A percentile compares a stretch with the other conserved stretches of the same genome.
Evolutionary conservation across 306 rosid species (phyloP).

Genomic region (Astragalus glycyphyllos): DNA sequence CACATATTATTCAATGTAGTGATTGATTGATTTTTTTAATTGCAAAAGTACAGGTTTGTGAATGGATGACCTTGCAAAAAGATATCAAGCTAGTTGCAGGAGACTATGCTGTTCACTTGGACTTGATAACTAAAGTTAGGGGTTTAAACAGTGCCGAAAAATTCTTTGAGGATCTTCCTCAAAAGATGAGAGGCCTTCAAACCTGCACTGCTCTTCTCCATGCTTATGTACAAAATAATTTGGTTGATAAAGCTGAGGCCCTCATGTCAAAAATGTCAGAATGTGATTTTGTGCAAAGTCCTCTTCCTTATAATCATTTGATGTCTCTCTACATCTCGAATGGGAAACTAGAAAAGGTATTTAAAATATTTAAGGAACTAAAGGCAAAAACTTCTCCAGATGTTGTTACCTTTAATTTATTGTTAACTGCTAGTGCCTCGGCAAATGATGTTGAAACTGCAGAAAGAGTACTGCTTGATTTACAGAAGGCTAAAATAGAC

Average conservation of each 20-base stretch:
- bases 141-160: slow-evolving; percentile 85
- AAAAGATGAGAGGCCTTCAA: slow-evolving; percentile 51
- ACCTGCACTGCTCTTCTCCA: slow-evolving; percentile 82
- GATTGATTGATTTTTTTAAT: slow-evolving; percentile 27
- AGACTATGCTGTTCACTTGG: slow-evolving; percentile 91
- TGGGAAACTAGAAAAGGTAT: slow-evolving; percentile 73
- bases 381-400: slow-evolving; percentile 67
- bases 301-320: slow-evolving; percentile 88
- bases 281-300: slow-evolving; percentile 62
- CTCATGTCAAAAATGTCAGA: slow-evolving; percentile 82
- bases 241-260: slow-evolving; percentile 75
- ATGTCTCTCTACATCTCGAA: slow-evolving; percentile 69
- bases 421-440: slow-evolving; percentile 66
- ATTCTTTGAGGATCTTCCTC: slow-evolving; percentile 91
- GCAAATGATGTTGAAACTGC: slow-evolving; percentile 73
- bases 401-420: slow-evolving; percentile 74
- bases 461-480: slow-evolving; percentile 71
- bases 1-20: not conserved
- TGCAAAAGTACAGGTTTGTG: slow-evolving; percentile 66
- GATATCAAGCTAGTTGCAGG: slow-evolving; percentile 72
- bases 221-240: slow-evolving; percentile 67
- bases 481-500: slow-evolving; percentile 64
- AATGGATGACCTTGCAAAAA: slow-evolving; percentile 86
- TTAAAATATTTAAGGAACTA: slow-evolving; percentile 60
- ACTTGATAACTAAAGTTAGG: slow-evolving; percentile 87